Percentiles rank a stretch among this genome's conserved stretches.
phyloP scores from a whole-genome alignment of 257 asterid genomes.

The Verbena officinalis region DNA sequence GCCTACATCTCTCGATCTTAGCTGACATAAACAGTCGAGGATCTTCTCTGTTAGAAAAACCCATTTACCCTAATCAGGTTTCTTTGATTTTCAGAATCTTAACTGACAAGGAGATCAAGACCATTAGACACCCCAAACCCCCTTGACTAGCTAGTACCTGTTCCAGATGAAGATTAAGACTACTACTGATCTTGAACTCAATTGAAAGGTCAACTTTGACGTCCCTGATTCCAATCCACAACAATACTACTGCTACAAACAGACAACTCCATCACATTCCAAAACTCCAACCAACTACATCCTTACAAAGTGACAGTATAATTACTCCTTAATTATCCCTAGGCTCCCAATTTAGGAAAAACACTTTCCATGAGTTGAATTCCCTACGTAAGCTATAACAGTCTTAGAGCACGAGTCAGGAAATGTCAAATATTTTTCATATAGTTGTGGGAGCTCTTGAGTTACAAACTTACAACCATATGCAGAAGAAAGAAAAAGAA shows the following conservation, averaged over 20 bases:
- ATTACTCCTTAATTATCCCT: neutral
- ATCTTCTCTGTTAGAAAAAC: neutral
- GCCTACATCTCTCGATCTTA: neutral
- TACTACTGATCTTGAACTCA: neutral
- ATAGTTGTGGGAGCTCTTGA: slow-evolving; percentile 1
- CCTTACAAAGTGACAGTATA: neutral
- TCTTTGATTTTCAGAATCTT: neutral
- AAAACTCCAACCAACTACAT: slow-evolving; percentile 19
- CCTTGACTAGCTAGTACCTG: neutral
- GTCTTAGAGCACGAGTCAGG: neutral
- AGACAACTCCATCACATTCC: slow-evolving; percentile 3
- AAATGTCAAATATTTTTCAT: neutral
- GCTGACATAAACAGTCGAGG: neutral
- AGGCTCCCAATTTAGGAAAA: neutral
- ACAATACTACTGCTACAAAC: neutral
- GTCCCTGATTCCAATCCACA: neutral
- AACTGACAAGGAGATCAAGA: slow-evolving; percentile 7
- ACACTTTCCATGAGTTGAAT: neutral
- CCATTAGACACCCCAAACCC: neutral
- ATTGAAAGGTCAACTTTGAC: neutral
- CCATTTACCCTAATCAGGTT: too few species aligned
- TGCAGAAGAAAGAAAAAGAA: neutral
- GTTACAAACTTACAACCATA: neutral
- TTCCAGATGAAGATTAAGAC: neutral
- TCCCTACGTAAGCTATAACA: neutral